Evolutionary conservation across 1,284 basidiomycete species (phyloP).

Genomic region (Ustilago crameri): DNA sequence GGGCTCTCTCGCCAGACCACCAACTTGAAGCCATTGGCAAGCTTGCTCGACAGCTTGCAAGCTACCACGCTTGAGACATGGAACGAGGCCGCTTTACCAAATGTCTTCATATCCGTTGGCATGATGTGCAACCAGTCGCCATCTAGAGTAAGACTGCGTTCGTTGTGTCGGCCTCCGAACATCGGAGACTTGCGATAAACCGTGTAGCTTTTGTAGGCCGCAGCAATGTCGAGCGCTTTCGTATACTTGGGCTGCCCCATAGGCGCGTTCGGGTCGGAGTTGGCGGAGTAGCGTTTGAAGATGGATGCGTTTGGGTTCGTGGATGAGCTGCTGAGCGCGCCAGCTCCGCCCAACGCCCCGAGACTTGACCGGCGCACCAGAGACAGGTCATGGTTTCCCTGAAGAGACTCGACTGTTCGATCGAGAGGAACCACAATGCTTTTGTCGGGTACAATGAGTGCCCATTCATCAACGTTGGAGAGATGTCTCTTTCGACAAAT

Average conservation of each 20-base stretch:
- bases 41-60: constrained; percentile 84
- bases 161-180: constrained; percentile 81
- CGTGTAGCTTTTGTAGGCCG: constrained; percentile 86
- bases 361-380: constrained; percentile 76
- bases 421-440: constrained; percentile 88
- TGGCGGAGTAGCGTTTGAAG: constrained; percentile 71
- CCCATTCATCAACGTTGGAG: constrained; percentile 61
- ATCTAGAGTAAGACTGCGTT: constrained; percentile 91
- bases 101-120: constrained; percentile 68
- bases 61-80: constrained; percentile 87
- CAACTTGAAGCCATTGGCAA: constrained; percentile 85
- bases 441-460: constrained; percentile 58
- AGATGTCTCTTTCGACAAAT: constrained; percentile 63
- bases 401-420: constrained; percentile 91
- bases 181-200: constrained; percentile 91
- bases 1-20: constrained; percentile 78
- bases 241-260: constrained; percentile 72
- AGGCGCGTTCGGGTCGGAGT: constrained; percentile 74
- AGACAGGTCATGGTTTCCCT: constrained; percentile 84
- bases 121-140: constrained; percentile 85
- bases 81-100: constrained; percentile 79
- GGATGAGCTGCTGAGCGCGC: constrained; percentile 69
- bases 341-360: constrained; percentile 67
- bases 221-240: constrained; percentile 61
- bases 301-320: constrained; percentile 83